A percentile compares a stretch with the other conserved stretches of the same genome.
These are phyloP conservation scores for Penicillium sp. DNA, from an alignment of 2,329 filamentous ascomycete species.

Conservation along the genomic window DNA sequence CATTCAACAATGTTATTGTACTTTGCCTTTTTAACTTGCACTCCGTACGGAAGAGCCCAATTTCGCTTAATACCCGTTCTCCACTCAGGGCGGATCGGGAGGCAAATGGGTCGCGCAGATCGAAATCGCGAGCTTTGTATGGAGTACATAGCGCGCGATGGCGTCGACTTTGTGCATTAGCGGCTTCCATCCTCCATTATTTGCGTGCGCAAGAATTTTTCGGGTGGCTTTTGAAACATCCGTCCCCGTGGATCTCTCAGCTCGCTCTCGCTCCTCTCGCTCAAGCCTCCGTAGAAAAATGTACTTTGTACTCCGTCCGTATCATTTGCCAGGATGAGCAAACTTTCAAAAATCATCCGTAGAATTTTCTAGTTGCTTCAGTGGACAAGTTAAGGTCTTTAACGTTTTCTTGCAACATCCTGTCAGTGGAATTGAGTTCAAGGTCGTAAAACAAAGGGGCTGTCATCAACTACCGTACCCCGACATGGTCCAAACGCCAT, in stretches of 20 bases:
- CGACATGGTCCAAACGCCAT: background rate
- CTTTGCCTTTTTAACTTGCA: too few relatives aligned
- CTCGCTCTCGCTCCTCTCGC: background rate
- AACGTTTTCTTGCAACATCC: background rate
- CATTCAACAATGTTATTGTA: too few relatives aligned
- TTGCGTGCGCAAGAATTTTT: background rate
- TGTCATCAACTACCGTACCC: background rate
- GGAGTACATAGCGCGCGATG: background rate
- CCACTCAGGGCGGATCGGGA: background rate
- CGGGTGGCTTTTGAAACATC: background rate
- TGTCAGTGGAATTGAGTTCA: conserved; percentile 5
- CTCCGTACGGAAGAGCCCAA: background rate
- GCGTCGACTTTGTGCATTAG: background rate
- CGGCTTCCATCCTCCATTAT: background rate
- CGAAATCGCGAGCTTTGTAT: background rate
- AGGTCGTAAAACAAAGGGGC: background rate
- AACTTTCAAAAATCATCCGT: background rate
- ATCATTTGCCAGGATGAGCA: background rate
- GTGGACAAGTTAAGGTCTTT: background rate
- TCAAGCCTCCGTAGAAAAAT: background rate
- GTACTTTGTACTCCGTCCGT: background rate
- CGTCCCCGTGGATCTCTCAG: background rate
- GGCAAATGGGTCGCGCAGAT: background rate
- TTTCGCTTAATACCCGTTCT: background rate
- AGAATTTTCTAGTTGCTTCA: background rate